phyloP scores from a whole-genome alignment of 139 green algal species.

The Raphidocelis subcapitata region DNA sequence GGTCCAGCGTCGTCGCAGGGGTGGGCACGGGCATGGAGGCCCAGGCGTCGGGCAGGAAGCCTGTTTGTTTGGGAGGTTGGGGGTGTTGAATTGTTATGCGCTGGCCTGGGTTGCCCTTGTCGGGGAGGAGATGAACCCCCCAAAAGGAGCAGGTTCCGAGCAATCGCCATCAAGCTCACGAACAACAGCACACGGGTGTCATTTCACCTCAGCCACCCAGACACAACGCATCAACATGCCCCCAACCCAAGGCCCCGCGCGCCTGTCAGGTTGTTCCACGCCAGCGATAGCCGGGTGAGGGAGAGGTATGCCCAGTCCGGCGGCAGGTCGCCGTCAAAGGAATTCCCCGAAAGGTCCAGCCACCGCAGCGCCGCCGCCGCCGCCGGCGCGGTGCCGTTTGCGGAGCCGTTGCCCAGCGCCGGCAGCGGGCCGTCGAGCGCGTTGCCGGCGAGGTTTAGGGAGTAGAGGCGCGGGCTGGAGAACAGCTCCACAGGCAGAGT shows the following conservation, averaged over 20 bases:
- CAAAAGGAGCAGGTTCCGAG: too few relatives aligned
- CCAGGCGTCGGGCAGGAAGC: not conserved
- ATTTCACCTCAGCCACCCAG: too few relatives aligned
- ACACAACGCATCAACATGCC: too few relatives aligned
- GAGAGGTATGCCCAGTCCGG: too few relatives aligned
- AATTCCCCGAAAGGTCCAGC: conserved; percentile 16
- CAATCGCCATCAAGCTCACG: too few relatives aligned
- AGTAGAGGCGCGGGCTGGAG: not conserved
- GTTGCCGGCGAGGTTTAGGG: conserved; percentile 13
- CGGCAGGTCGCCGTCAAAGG: conserved; percentile 7
- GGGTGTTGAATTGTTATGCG: too few relatives aligned
- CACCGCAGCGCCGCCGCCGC: not conserved
- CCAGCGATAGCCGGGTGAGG: not conserved
- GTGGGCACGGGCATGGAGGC: not conserved
- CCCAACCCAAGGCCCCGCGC: not conserved
- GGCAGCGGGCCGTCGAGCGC: conserved; percentile 1
- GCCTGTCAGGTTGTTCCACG: conserved; percentile 14
- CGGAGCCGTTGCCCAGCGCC: too few relatives aligned
- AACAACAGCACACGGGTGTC: too few relatives aligned
- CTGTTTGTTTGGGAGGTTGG: too few relatives aligned
- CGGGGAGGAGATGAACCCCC: too few relatives aligned
- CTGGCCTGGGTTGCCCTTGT: too few relatives aligned
- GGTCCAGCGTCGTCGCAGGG: not conserved
- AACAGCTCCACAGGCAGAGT: not conserved
- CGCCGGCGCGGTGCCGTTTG: too few relatives aligned